Conservation (phyloP, 1,139 yeast species). For the Yamadazyma triangularis region DNA sequence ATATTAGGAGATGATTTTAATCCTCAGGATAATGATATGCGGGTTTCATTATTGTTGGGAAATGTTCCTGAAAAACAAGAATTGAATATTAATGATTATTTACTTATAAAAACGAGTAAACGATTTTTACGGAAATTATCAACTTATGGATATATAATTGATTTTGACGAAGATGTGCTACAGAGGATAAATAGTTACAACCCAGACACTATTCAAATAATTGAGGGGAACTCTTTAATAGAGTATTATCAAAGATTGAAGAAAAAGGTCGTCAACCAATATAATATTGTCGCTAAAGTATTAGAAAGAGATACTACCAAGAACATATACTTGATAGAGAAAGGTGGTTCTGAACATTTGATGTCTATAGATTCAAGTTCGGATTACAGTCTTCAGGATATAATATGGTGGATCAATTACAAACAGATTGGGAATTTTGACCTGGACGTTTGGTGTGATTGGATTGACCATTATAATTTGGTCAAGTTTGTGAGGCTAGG, state of each 20-base stretch:
- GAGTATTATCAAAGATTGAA: background rate
- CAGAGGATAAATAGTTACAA: constrained; percentile 1
- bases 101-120: background rate
- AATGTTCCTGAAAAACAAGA: constrained; percentile 7
- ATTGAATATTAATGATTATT: constrained; percentile 1
- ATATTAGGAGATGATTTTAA: constrained; percentile 3
- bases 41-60: constrained; percentile 4
- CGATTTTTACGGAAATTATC: background rate
- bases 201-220: background rate
- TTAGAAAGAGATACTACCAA: constrained; percentile 5
- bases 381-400: constrained; percentile 2
- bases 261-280: constrained; percentile 2
- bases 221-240: background rate
- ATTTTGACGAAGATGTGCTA: constrained; percentile 5
- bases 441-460: constrained; percentile 9
- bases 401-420: constrained; percentile 10
- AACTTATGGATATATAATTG: constrained; percentile 7
- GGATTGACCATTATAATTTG: constrained; percentile 4
- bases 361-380: constrained; percentile 7
- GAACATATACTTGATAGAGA: constrained; percentile 7
- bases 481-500: constrained; percentile 10
- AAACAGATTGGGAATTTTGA: constrained; percentile 5
- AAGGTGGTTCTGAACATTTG: constrained; percentile 4
- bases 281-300: constrained; percentile 7
- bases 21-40: constrained; percentile 6